Percentiles rank a stretch among this genome's conserved stretches.
phyloP scores from a whole-genome alignment of 1,139 yeast species.

The Debaryomyces sp. region DNA sequence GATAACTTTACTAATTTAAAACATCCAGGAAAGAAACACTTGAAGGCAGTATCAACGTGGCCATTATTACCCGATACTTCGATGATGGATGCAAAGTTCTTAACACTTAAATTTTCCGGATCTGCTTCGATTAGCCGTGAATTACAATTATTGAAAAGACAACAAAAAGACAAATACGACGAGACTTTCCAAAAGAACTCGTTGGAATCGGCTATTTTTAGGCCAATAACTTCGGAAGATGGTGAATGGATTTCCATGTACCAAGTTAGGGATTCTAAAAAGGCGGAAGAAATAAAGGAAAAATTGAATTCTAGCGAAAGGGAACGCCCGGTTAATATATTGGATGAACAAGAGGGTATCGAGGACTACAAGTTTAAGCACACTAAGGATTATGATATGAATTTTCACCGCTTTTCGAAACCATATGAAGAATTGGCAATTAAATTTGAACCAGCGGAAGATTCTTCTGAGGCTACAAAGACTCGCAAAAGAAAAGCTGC shows the following conservation, averaged over 20 bases:
- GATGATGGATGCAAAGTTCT: slow-evolving; percentile 76
- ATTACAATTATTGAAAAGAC: slow-evolving; percentile 35
- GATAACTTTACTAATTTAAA: slow-evolving; percentile 46
- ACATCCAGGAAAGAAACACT: slow-evolving; percentile 78
- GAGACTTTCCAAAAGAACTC: slow-evolving; percentile 45
- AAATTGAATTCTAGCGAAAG: slow-evolving; percentile 54
- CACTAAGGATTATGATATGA: slow-evolving; percentile 81
- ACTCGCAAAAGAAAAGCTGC: slow-evolving; percentile 58
- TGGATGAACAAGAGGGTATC: slow-evolving; percentile 40
- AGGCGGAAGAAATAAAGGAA: slow-evolving; percentile 39
- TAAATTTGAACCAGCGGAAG: slow-evolving; percentile 51
- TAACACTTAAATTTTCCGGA: slow-evolving; percentile 75
- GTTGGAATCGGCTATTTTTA: slow-evolving; percentile 67
- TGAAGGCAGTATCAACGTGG: slow-evolving; percentile 79
- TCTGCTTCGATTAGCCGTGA: slow-evolving; percentile 66
- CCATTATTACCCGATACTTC: slow-evolving; percentile 88
- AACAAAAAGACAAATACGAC: slow-evolving; percentile 38
- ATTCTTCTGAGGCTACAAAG: slow-evolving; percentile 42
- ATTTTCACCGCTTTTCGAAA: slow-evolving; percentile 49
- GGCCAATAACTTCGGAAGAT: slow-evolving; percentile 72
- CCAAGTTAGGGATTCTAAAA: slow-evolving; percentile 30
- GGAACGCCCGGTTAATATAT: slow-evolving; percentile 46
- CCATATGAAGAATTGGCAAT: slow-evolving; percentile 50
- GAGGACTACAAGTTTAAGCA: slow-evolving; percentile 58
- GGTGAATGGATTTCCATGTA: slow-evolving; percentile 87